phyloP scores from a whole-genome alignment of 140 eudicot species.

The Bidens hawaiensis region DNA sequence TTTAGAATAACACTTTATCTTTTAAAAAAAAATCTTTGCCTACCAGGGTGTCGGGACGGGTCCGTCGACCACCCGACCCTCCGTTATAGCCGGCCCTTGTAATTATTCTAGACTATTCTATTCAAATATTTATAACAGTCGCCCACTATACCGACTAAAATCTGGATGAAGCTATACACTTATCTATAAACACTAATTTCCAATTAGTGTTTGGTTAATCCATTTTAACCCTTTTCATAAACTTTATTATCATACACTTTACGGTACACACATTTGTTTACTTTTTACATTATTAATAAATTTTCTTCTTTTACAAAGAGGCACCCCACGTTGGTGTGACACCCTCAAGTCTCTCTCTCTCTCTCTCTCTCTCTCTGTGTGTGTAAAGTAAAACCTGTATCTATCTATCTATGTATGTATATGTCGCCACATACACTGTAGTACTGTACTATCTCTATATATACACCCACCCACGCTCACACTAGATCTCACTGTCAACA shows the following conservation, averaged over 20 bases:
- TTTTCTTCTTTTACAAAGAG: neutral
- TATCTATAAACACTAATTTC: neutral
- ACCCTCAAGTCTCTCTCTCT: neutral
- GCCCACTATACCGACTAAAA: too few relatives aligned
- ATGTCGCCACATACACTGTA: neutral
- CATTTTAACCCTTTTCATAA: neutral
- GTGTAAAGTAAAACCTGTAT: neutral
- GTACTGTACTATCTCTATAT: neutral
- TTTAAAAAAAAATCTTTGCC: too few relatives aligned
- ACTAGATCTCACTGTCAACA: conserved; percentile 33
- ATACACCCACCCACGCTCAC: too few relatives aligned
- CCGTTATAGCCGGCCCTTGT: too few relatives aligned
- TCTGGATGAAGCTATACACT: too few relatives aligned
- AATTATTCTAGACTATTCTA: too few relatives aligned
- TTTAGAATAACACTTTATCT: too few relatives aligned
- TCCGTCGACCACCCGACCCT: too few relatives aligned
- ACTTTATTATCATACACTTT: neutral
- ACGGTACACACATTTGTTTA: too few relatives aligned
- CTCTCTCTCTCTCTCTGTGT: neutral
- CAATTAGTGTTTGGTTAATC: neutral
- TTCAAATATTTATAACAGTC: too few relatives aligned
- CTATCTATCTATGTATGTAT: neutral
- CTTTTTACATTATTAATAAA: too few relatives aligned
- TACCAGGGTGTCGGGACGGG: too few relatives aligned
- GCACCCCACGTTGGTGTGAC: conserved; percentile 7